These are phyloP conservation scores for Mollisia scopiformis DNA, from an alignment of 2,329 filamentous ascomycete species.

Conservation along the genomic window DNA sequence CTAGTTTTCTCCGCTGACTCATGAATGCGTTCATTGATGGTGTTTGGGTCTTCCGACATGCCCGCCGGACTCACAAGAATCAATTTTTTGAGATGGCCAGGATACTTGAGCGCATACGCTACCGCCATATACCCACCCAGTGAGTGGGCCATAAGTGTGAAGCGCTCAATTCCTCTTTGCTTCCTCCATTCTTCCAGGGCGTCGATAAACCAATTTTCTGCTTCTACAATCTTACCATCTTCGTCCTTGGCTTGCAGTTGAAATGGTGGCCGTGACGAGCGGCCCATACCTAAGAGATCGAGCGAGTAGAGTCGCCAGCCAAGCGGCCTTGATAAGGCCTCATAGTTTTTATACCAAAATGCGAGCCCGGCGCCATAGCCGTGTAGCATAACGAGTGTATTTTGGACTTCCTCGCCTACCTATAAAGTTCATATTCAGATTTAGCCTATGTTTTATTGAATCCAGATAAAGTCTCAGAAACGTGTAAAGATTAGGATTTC, in stretches of 20 bases:
- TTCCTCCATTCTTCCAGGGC: conserved; percentile 95
- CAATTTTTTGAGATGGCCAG: conserved; percentile 90
- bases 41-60: conserved; percentile 92
- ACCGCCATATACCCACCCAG: conserved; percentile 94
- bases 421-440: too few species aligned
- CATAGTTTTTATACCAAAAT: conserved; percentile 99
- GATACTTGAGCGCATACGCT: conserved; percentile 95
- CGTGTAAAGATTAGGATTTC: too few species aligned
- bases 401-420: too few species aligned
- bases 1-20: conserved; percentile 72
- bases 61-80: conserved; percentile 94
- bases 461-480: too few species aligned
- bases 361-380: conserved; percentile 95
- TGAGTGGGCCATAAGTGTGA: conserved; percentile 91
- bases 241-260: conserved; percentile 81
- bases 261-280: conserved; percentile 83
- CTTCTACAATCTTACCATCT: conserved; percentile 80
- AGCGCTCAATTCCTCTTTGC: conserved; percentile 85
- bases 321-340: conserved; percentile 74
- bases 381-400: conserved; percentile 93
- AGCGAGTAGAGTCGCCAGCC: conserved; percentile 94
- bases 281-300: conserved; percentile 93
- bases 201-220: conserved; percentile 95
- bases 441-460: too few species aligned
- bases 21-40: conserved; percentile 78